A percentile compares a stretch with the other conserved stretches of the same genome.
Conservation (phyloP, 495 filamentous ascomycete genomes). For the Trichoderma virens region DNA sequence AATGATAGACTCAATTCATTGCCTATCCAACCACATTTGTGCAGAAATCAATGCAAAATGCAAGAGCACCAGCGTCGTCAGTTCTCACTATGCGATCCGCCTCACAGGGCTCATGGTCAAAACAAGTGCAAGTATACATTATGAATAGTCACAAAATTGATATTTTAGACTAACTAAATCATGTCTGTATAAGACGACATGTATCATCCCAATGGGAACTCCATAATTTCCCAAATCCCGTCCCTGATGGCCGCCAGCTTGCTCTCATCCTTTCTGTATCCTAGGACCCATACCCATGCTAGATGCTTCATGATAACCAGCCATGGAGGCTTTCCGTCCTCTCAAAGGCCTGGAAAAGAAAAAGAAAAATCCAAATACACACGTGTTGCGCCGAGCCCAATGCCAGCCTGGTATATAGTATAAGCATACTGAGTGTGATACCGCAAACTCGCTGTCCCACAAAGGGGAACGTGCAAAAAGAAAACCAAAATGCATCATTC, state of each 20-base stretch:
- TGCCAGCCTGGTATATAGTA: conserved; percentile 9
- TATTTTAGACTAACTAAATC: too few species aligned
- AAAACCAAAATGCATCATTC: neutral
- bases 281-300: neutral
- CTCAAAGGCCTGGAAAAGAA: neutral
- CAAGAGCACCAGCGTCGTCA: too few species aligned
- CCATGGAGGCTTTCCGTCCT: neutral
- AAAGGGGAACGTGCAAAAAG: neutral
- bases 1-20: too few species aligned
- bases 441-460: neutral
- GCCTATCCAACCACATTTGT: neutral
- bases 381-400: conserved; percentile 3
- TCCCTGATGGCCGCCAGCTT: neutral
- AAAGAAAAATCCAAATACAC: neutral
- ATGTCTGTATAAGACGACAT: neutral
- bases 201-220: neutral
- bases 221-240: neutral
- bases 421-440: neutral
- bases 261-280: neutral
- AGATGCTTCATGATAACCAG: neutral
- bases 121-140: too few species aligned
- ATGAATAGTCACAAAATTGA: too few species aligned
- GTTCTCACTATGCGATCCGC: too few species aligned
- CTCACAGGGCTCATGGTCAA: too few species aligned
- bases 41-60: neutral